phyloP scores from a whole-genome alignment of 2,329 filamentous ascomycete species.

The Thelonectria rubi region DNA sequence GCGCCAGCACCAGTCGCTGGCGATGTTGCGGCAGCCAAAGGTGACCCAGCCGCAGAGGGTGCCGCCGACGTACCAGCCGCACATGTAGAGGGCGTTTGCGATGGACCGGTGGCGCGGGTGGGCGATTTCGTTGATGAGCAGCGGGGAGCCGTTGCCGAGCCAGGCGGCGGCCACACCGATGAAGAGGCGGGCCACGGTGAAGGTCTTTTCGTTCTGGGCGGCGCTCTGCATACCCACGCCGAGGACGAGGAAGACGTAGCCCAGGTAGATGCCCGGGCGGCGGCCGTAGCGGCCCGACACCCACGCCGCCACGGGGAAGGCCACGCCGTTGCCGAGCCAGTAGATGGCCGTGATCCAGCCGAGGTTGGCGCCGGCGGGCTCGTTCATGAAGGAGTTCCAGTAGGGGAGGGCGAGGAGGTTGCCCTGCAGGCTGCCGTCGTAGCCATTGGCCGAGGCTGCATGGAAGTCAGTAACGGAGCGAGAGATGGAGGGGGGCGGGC shows the following conservation, averaged over 20 bases:
- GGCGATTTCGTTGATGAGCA: constrained; percentile 32
- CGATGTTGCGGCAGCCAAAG: constrained; percentile 31
- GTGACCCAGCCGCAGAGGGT: constrained; percentile 33
- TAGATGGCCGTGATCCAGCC: constrained; percentile 40
- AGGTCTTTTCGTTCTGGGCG: constrained; percentile 28
- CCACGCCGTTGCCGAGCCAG: constrained; percentile 36
- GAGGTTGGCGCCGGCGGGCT: constrained; percentile 31
- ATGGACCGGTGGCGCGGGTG: constrained; percentile 29
- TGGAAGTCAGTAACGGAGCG: too few relatives aligned
- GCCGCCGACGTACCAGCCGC: constrained; percentile 33
- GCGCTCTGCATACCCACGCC: constrained; percentile 29
- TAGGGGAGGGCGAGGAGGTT: constrained; percentile 30
- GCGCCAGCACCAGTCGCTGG: constrained; percentile 37
- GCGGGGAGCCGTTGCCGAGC: constrained; percentile 28
- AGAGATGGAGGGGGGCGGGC: too few relatives aligned
- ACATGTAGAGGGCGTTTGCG: constrained; percentile 30
- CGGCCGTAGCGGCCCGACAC: constrained; percentile 29
- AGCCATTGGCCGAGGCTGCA: constrained; percentile 26
- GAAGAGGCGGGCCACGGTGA: constrained; percentile 28
- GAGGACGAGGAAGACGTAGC: constrained; percentile 29
- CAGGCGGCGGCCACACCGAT: constrained; percentile 29
- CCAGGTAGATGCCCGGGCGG: constrained; percentile 24
- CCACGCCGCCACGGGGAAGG: constrained; percentile 27
- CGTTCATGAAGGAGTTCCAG: constrained; percentile 37
- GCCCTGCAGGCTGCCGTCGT: constrained; percentile 26